Conservation (phyloP, 2,329 filamentous ascomycete genomes). For the Calonectria pseudoreteaudii region DNA sequence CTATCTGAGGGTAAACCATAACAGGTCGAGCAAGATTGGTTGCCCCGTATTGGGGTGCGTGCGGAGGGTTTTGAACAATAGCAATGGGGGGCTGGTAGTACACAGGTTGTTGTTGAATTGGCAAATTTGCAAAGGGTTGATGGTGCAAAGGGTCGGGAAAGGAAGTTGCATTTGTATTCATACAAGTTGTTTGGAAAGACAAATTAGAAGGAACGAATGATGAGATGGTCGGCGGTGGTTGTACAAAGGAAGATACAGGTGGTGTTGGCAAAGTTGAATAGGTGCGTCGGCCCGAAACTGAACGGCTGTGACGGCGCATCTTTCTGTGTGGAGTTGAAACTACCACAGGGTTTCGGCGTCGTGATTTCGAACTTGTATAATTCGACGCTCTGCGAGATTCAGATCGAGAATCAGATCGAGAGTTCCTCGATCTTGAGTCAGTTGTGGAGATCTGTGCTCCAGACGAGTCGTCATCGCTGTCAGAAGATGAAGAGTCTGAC, state of each 20-base stretch:
- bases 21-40: constrained; percentile 9
- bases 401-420: not conserved
- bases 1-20: constrained; percentile 6
- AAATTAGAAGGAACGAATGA: constrained; percentile 33
- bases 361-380: not conserved
- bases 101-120: constrained; percentile 31
- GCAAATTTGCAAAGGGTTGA: constrained; percentile 25
- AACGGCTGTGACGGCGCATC: not conserved
- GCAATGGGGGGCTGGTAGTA: constrained; percentile 38
- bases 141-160: constrained; percentile 30
- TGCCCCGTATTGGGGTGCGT: constrained; percentile 28
- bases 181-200: constrained; percentile 30
- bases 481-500: constrained; percentile 2
- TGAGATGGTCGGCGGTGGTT: constrained; percentile 34
- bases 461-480: constrained; percentile 16
- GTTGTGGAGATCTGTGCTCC: constrained; percentile 17
- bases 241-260: constrained; percentile 33
- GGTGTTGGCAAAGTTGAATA: constrained; percentile 11
- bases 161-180: constrained; percentile 25
- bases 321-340: not conserved
- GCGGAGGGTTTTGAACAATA: constrained; percentile 26
- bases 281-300: constrained; percentile 26
- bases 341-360: not conserved
- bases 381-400: not conserved
- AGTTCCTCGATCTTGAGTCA: constrained; percentile 8